Conservation (phyloP, 805 yeast genomes). For the Yamadazyma philogaea region DNA sequence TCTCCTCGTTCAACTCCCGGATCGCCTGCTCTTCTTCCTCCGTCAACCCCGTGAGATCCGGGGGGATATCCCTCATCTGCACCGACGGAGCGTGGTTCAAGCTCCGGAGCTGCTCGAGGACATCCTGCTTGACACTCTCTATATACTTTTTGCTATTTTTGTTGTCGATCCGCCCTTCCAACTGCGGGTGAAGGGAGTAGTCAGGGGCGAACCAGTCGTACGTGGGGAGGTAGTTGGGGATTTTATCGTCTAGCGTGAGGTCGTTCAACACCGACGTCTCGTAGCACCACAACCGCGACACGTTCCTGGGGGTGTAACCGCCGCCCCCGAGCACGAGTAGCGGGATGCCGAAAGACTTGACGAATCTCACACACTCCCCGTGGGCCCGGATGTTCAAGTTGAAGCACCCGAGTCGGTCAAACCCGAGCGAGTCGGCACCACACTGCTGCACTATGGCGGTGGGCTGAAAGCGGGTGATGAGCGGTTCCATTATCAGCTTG, state of each 20-base stretch:
- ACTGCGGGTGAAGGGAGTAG: constrained; percentile 75
- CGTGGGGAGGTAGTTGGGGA: constrained; percentile 72
- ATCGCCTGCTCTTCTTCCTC: constrained; percentile 41
- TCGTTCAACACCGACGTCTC: constrained; percentile 83
- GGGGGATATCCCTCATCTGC: constrained; percentile 87
- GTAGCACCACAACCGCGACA: constrained; percentile 91
- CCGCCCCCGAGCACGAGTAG: constrained; percentile 95
- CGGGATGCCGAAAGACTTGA: constrained; percentile 86
- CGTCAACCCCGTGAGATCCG: constrained; percentile 46
- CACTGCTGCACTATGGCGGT: constrained; percentile 93
- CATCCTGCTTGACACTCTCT: constrained; percentile 71
- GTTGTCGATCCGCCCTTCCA: constrained; percentile 66
- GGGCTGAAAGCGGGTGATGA: constrained; percentile 88
- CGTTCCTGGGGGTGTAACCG: constrained; percentile 95
- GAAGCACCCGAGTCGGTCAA: constrained; percentile 92
- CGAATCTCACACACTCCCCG: constrained; percentile 89
- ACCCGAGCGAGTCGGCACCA: constrained; percentile 94
- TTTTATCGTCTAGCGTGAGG: constrained; percentile 42
- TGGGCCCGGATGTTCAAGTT: constrained; percentile 89
- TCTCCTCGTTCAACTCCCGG: constrained; percentile 35
- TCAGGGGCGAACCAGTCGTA: constrained; percentile 88
- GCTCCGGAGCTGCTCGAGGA: constrained; percentile 76
- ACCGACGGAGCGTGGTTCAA: constrained; percentile 93
- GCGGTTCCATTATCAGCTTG: constrained; percentile 86
- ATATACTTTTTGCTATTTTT: constrained; percentile 79